Base-by-base conservation (phyloP, 139 green algal species). In the Pseudopediastrum boryanum region DNA sequence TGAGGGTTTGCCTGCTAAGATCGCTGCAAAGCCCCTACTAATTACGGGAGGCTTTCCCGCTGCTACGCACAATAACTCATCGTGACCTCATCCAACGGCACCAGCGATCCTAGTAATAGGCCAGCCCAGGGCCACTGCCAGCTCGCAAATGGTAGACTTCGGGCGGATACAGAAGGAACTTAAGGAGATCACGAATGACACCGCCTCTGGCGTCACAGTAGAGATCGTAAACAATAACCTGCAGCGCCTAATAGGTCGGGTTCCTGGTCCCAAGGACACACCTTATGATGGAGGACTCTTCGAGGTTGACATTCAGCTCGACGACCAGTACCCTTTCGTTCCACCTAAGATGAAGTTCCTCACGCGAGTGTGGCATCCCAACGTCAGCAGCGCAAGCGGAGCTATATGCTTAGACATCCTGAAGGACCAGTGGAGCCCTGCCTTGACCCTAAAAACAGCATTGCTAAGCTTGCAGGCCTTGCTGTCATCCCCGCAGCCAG, bases 321-420 rank as follows among this genome's bases (percentile, higher is more conserved):
- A 93, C 3, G 85, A 93, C 33, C 87, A 94, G 65, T 99, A 99
- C 75, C 96, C 96, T 12, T 99, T 99, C 85, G 93, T 96, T 54
- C 95, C 96, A 2, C 96, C 96, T n/a, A 98, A 98, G 77, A 99
- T 99, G 95, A 84, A 85, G 4, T 99, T 99, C 73, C 82, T 94
- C 5, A 99, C 93, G 5, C 65, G 85, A 61, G 84, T 90, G 13
- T 90, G 98, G 89, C 97, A 99, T 77, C 97, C 96, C 27, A 99
- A 99, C 88, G 89, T 99, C 58, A 98, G 96, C 86, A 96, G 89
- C 75, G 91, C 96, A 68, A 91, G 35, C n/a, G 97, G 97, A 5
- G 92, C 88, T 79, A 98, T 99, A 75, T 98, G 96, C 86, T 85
- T 99, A 50, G 97, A 99, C 81, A 98, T 99, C 63, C 86, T 99